Evolutionary conservation across 345 rosid species (phyloP).

Genomic region (Salix udensis): DNA sequence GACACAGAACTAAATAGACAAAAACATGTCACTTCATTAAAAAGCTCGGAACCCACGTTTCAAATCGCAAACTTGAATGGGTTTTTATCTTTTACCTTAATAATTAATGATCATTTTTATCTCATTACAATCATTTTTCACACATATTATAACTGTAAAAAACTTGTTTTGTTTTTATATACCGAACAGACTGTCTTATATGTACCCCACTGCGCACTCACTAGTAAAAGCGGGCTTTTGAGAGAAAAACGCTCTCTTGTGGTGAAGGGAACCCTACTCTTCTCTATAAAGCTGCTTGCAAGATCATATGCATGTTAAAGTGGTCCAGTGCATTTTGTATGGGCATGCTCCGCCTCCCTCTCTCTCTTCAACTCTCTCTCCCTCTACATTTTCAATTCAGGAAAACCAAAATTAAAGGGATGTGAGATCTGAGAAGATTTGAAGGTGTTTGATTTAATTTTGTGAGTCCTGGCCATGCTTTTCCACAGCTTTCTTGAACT

Average conservation of each 20-base stretch:
- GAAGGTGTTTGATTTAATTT: neutral
- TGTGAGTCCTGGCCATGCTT: conserved; percentile 60
- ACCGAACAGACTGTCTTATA: conserved; percentile 8
- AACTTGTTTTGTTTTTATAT: neutral
- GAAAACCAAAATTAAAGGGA: neutral
- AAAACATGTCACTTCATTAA: too few relatives aligned
- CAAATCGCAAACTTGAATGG: too few relatives aligned
- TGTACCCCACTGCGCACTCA: conserved; percentile 50
- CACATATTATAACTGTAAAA: too few relatives aligned
- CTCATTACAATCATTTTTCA: too few relatives aligned
- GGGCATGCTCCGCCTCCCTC: conserved; percentile 15
- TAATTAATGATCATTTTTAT: too few relatives aligned
- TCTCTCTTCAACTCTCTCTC: conserved; percentile 7
- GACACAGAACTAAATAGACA: too few relatives aligned
- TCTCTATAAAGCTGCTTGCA: conserved; percentile 51
- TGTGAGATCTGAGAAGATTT: conserved; percentile 30
- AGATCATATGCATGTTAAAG: conserved; percentile 40
- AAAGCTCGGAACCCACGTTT: too few relatives aligned
- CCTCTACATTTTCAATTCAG: conserved; percentile 6
- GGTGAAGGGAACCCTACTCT: conserved; percentile 37
- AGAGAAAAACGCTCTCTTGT: conserved; percentile 16
- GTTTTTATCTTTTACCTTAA: too few relatives aligned
- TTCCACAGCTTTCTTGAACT: conserved; percentile 98
- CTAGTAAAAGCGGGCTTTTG: conserved; percentile 28
- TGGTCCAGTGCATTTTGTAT: conserved; percentile 47